phyloP scores from a whole-genome alignment of 2,329 filamentous ascomycete genomes.

The Diaporthe sp. region DNA sequence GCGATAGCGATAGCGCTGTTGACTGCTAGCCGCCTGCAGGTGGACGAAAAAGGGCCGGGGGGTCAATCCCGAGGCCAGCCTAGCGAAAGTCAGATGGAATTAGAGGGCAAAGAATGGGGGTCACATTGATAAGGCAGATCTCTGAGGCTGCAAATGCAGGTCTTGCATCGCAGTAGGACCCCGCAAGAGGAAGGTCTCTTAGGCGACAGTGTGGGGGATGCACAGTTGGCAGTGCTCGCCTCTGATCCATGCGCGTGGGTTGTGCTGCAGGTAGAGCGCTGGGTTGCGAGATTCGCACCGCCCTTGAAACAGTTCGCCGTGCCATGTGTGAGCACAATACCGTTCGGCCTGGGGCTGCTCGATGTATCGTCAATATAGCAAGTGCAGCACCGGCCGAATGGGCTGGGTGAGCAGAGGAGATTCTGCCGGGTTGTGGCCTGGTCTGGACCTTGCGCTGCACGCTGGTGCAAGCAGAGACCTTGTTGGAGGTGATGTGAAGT shows the following conservation, averaged over 20 bases:
- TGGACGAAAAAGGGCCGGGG: conserved; percentile 21
- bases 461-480: conserved; percentile 28
- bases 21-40: conserved; percentile 7
- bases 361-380: neutral
- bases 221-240: neutral
- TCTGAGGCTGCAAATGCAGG: conserved; percentile 33
- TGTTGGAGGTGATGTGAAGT: conserved; percentile 4
- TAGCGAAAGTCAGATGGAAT: conserved; percentile 17
- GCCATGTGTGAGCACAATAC: neutral
- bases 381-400: conserved; percentile 7
- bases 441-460: neutral
- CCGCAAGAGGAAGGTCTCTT: conserved; percentile 35
- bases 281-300: neutral
- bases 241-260: neutral
- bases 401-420: neutral
- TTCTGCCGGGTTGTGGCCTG: neutral
- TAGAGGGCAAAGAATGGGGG: conserved; percentile 7
- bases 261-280: conserved; percentile 22
- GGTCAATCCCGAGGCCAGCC: neutral
- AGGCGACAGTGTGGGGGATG: conserved; percentile 8
- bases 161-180: conserved; percentile 21
- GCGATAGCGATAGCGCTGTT: conserved; percentile 3
- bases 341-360: neutral
- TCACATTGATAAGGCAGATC: conserved; percentile 36
- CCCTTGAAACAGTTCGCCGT: neutral